Conservation (phyloP, 176 grass and related monocot species). For the Puya raimondii region DNA sequence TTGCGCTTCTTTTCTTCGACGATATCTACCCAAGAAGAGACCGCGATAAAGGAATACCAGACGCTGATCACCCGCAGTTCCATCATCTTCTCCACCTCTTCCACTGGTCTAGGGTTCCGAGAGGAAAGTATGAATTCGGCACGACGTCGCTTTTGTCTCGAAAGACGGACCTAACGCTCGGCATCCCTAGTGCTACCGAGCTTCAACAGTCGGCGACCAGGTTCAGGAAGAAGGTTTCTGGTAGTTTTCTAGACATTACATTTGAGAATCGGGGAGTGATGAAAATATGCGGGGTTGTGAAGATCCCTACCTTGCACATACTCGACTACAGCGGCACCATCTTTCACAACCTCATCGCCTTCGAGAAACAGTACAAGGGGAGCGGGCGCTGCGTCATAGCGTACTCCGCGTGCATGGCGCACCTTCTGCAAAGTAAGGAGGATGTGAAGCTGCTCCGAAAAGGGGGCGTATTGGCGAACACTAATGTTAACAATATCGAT, state of each 20-base stretch:
- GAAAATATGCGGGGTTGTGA: constrained; percentile 19
- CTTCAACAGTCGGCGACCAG: constrained; percentile 26
- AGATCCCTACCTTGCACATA: constrained; percentile 26
- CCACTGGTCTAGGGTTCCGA: constrained; percentile 36
- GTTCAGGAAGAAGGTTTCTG: constrained; percentile 8
- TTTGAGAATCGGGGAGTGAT: constrained; percentile 21
- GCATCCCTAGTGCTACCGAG: constrained; percentile 32
- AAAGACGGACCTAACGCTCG: constrained; percentile 25
- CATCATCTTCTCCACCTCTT: constrained; percentile 43
- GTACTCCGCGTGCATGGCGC: constrained; percentile 29
- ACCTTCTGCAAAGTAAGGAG: constrained; percentile 17
- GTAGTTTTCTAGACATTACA: constrained; percentile 26
- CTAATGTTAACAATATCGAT: constrained; percentile 16
- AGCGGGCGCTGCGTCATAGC: constrained; percentile 21
- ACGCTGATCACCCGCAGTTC: neutral
- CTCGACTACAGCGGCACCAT: constrained; percentile 27
- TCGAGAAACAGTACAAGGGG: constrained; percentile 31
- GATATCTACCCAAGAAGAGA: constrained; percentile 21
- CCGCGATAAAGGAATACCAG: neutral
- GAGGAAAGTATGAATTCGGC: constrained; percentile 21
- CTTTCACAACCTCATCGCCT: constrained; percentile 36
- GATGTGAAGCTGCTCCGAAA: constrained; percentile 37
- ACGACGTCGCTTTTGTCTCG: constrained; percentile 14
- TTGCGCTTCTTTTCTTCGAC: constrained; percentile 41
- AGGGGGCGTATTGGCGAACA: constrained; percentile 17